A percentile compares a stretch with the other conserved stretches of the same genome.
Evolutionary conservation across 306 rosid species (phyloP).

Genomic region (Purshia tridentata): DNA sequence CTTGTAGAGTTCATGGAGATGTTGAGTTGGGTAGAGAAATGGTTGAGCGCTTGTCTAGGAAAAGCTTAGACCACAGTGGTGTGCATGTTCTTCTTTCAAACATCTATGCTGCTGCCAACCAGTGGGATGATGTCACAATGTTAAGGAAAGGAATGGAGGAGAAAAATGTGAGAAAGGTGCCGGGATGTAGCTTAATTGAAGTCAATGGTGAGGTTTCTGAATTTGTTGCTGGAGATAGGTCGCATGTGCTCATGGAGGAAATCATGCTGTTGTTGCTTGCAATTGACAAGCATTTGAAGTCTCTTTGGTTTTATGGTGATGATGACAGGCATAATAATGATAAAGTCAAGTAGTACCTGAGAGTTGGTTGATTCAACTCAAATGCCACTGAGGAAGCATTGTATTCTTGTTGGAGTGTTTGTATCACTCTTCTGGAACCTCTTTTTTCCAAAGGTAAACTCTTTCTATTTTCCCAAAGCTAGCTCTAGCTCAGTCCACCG

Average conservation of each 20-base stretch:
- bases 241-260: constrained; percentile 28
- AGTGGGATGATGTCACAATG: constrained; percentile 39
- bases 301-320: constrained; percentile 17
- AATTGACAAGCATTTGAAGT: constrained; percentile 38
- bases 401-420: background rate
- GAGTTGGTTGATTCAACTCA: background rate
- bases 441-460: background rate
- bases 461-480: too few relatives aligned
- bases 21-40: constrained; percentile 39
- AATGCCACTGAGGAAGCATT: background rate
- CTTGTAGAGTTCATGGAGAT: constrained; percentile 45
- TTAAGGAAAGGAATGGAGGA: constrained; percentile 44
- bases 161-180: constrained; percentile 35
- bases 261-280: constrained; percentile 21
- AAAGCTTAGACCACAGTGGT: constrained; percentile 44
- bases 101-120: constrained; percentile 40
- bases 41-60: constrained; percentile 29
- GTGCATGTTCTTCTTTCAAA: constrained; percentile 46
- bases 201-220: constrained; percentile 37
- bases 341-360: background rate
- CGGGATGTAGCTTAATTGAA: constrained; percentile 48
- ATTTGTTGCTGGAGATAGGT: constrained; percentile 39
- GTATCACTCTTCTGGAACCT: background rate
- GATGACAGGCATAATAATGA: constrained; percentile 8
- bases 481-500: too few relatives aligned